Evolutionary conservation across 768 basidiomycete species (phyloP), one percentile per base, ranked within the genome.

Genomic region (Mycena olivaceomarginata): DNA sequence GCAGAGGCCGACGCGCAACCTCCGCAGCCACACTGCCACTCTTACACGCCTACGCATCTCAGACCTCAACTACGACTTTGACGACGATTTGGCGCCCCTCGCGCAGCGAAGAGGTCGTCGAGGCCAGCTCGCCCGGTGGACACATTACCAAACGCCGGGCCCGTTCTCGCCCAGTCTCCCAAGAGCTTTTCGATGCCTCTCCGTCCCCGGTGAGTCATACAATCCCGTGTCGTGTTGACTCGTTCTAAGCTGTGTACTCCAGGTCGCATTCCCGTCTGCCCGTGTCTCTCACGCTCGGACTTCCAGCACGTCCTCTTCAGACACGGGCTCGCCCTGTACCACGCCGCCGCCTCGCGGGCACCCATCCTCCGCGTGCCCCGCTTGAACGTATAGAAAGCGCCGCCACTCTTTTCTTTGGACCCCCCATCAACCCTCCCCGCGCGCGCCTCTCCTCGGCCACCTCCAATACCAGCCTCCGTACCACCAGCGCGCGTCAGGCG

Each of bases 141-240:
- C 95, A 95, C 83, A 87, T 96, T 72, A 90, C 88, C 51, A 96
- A 96, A 84, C 89, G 94, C 72, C 91, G 95, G 13, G 95, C 94
- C 1, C 92, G 94, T 13, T 92, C 94, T 39, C 89, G 94, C 67
- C 95, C 94, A 2, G 87, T 95, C 16, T 95, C 95, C 22, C 84
- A 90, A 39, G 94, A 94, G 81, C 85, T 95, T 62, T 87, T 92
- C 20, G 90, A 93, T 82, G 89, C 89, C 70, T 86, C 88, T 18
- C 87, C 87, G 43, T 91, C 92, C 51, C 88, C 88, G 57, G 89
- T 89, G 83, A 81, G 87, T 84, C 75, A 72, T 51, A 37, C 40
- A 40, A 15, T 71, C 68, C 59, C 75, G 69, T 72, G 2, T 72
- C 45, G 31, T 46, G 73, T 37, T 10, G 31, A 31, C 31, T 22